Base-by-base conservation (phyloP, 2,329 filamentous ascomycete species). In the Phyllosticta citrichinensis region DNA sequence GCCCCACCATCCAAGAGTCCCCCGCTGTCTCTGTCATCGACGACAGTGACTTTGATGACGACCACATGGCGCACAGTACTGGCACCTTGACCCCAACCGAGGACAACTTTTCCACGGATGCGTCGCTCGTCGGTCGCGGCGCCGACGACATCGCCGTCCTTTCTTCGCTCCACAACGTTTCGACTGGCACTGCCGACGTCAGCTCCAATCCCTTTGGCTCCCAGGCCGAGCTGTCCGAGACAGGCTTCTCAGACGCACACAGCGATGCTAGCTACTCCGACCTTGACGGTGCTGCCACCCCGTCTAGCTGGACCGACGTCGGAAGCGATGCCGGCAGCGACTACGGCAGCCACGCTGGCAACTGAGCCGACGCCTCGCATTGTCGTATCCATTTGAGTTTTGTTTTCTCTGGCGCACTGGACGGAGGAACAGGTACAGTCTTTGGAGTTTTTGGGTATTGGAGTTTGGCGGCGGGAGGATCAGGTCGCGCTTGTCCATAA, bases 301-400 rank as follows among this genome's bases (percentile, higher is more conserved):
- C 74, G 10, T 69, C 64, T 14, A 71, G 68, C 24, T 76, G 74
- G 74, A 73, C 72, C 50, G 73, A 76, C 61, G 69, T 76, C 10
- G 74, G 72, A 2, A 74, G 71, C 61, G 73, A 75, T 55, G 69
- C 70, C 52, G 73, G 71, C 62, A 75, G 73, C 47, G 73, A 75
- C 57, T 73, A 68, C 66, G 72, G 68, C 9, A 62, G 60, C 55
- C 54, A 57, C 11, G 55, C 54, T 17, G 59, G 59, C 27, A 54
- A 61, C 50, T 56, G 52, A 24, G 11, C 2, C 1, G 11, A 20
- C 52, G 40, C 40, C 17, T 47, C 40, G n/a, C 17, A 6, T 5
- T 8, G 2, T 17, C 35, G 14, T 8, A 17, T 47, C n/a, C n/a
- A 4, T n/a, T n/a, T 19, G 14, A 47, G 2, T 40, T 17, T 14